Base-by-base conservation (phyloP, 2,329 filamentous ascomycete species). In the Botrytis sinoallii region DNA sequence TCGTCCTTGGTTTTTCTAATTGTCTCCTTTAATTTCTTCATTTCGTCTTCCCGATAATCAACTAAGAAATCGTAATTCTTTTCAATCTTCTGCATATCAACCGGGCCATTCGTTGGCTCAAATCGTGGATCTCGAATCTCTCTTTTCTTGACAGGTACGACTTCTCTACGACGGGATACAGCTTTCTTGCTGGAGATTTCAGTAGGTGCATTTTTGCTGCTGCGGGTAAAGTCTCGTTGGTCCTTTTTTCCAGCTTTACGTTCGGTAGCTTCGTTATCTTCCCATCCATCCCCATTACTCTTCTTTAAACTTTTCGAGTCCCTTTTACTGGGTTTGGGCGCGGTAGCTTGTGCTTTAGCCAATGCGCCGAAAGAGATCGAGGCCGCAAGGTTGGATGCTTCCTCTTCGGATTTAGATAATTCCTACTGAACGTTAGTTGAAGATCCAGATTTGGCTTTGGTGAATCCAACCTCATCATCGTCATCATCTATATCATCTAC, bases 351-450 rank as follows among this genome's bases (percentile, higher is more conserved):
- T 1, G 94, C 95, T 85, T 93, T 93, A 76, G 93, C 93, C 59
- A 98, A 86, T n/a, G 93, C 93, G 76, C 94, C 95, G 80, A 98
- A 98, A 38, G 94, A 96, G 77, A 98, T 89, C 75, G 86, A 85
- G 14, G 88, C 84, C 63, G 86, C 83, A 66, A 79, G 78, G 59
- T 78, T 76, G 8, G 74, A 68, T 40, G 60, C 14, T 60, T 60
- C 63, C 14, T 72, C 69, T 73, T 77, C 76, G 46, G 76, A 70
- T 22, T 76, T 74, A 7, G 78, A 76, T 44, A 71, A 73, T 35
- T 69, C 73, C 20, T 75, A 75, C 75, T 78, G 40, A 77, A 71
- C 69, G 59, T 38, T 25, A 68, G 38, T 70, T 18, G 61, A n/a
- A 46, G 1, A 48, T 40, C 8, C 38, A 1, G 8, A 71, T n/a